Evolutionary conservation across 1,284 basidiomycete species (phyloP).

Genomic region (Porogramme epimiltina): DNA sequence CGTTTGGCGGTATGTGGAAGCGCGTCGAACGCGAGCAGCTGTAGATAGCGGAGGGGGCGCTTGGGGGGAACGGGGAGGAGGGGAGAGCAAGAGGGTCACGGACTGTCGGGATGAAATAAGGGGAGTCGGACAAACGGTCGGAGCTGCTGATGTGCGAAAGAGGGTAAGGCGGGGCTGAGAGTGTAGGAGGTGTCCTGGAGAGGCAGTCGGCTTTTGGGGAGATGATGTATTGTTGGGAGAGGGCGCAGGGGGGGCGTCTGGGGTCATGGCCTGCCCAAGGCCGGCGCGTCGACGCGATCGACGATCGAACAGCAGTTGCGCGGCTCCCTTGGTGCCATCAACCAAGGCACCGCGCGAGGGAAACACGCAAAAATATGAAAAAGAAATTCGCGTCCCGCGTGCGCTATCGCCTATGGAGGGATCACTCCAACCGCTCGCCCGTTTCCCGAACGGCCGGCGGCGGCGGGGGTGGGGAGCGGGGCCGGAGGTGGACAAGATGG

Average conservation of each 20-base stretch:
- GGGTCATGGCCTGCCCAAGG: slow-evolving; percentile 11
- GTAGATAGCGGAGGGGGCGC: not conserved
- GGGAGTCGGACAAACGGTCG: slow-evolving; percentile 13
- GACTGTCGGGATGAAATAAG: slow-evolving; percentile 14
- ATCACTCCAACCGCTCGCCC: not conserved
- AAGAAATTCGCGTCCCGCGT: slow-evolving; percentile 5
- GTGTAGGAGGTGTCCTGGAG: slow-evolving; percentile 13
- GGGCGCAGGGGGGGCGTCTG: slow-evolving; percentile 6
- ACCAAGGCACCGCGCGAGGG: slow-evolving; percentile 16
- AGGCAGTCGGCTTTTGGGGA: slow-evolving; percentile 17
- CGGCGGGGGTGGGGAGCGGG: too few relatives aligned
- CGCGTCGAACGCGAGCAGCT: not conserved
- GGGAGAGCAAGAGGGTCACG: not conserved
- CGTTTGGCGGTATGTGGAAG: not conserved
- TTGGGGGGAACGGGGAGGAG: not conserved
- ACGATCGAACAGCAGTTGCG: slow-evolving; percentile 22
- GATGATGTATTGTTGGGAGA: slow-evolving; percentile 24
- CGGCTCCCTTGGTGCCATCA: slow-evolving; percentile 17
- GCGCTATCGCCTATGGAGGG: not conserved
- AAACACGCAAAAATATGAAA: slow-evolving; percentile 11
- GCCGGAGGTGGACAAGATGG: too few relatives aligned
- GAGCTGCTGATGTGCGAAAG: slow-evolving; percentile 20
- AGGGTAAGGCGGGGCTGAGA: slow-evolving; percentile 15
- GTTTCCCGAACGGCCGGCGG: not conserved
- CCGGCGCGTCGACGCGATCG: slow-evolving; percentile 22